phyloP scores from a whole-genome alignment of 2,329 filamentous ascomycete genomes.

The Leptosphaerulina australis region DNA sequence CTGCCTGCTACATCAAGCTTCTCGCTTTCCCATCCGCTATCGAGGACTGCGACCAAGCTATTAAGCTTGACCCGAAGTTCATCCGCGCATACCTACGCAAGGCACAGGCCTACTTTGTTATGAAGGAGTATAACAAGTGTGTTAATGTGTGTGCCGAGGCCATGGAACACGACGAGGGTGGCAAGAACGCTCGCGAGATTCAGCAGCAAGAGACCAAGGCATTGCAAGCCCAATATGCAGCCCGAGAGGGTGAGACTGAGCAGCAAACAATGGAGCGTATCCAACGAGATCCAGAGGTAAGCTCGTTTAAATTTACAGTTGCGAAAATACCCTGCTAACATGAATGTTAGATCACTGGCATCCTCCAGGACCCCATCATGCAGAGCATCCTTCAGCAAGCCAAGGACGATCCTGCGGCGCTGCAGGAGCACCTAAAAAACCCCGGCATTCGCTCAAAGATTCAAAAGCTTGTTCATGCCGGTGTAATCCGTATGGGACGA shows the following conservation, averaged over 20 bases:
- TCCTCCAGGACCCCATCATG: slow-evolving; percentile 97
- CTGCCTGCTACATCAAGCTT: slow-evolving; percentile 94
- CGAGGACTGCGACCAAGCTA: slow-evolving; percentile 88
- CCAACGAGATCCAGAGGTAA: slow-evolving; percentile 86
- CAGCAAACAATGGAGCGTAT: slow-evolving; percentile 93
- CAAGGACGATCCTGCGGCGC: slow-evolving; percentile 86
- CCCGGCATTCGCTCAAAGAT: slow-evolving; percentile 83
- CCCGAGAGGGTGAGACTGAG: slow-evolving; percentile 92
- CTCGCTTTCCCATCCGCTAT: slow-evolving; percentile 94
- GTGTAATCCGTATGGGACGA: slow-evolving; percentile 81
- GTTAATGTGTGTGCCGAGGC: slow-evolving; percentile 89
- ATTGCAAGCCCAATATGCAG: slow-evolving; percentile 83
- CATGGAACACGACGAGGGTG: slow-evolving; percentile 73
- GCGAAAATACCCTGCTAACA: background rate
- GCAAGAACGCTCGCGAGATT: slow-evolving; percentile 88
- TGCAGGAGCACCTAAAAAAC: slow-evolving; percentile 98
- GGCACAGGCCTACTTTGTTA: slow-evolving; percentile 92
- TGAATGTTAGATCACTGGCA: slow-evolving; percentile 71
- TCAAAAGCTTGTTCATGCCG: slow-evolving; percentile 90
- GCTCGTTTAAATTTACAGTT: slow-evolving; percentile 38
- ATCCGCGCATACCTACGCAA: slow-evolving; percentile 96
- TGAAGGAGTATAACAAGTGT: slow-evolving; percentile 97
- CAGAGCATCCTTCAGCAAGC: slow-evolving; percentile 96
- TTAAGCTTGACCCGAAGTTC: slow-evolving; percentile 89
- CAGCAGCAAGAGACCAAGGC: slow-evolving; percentile 95